Evolutionary conservation across 208 protist species (phyloP).

Genomic region (Angomonas desouzai): DNA sequence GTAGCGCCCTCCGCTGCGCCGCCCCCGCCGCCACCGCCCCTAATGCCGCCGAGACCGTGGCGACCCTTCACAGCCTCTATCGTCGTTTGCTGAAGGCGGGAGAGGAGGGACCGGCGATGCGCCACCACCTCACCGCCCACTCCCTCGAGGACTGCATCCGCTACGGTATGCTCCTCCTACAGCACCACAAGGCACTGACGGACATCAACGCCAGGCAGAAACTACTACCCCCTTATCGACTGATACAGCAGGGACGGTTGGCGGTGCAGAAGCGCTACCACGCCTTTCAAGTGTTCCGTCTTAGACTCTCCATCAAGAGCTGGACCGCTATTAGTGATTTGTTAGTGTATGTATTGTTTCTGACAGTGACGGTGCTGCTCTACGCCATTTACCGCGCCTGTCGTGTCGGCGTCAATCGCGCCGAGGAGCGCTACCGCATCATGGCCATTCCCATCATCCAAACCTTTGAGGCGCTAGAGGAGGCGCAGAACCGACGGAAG

Average conservation of each 20-base stretch:
- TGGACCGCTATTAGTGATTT: constrained; percentile 64
- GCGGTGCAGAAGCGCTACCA: constrained; percentile 42
- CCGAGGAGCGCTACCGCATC: constrained; percentile 72
- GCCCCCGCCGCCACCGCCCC: too few relatives aligned
- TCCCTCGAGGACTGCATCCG: constrained; percentile 37
- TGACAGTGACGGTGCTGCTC: constrained; percentile 59
- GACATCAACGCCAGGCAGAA: constrained; percentile 34
- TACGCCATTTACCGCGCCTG: constrained; percentile 79
- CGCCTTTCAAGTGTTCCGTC: constrained; percentile 50
- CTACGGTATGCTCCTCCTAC: constrained; percentile 59
- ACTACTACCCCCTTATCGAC: constrained; percentile 28
- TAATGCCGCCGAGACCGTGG: background rate
- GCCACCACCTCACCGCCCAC: constrained; percentile 52
- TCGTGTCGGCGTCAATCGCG: constrained; percentile 67
- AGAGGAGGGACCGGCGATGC: constrained; percentile 65
- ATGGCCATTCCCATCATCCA: constrained; percentile 74
- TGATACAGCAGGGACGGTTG: constrained; percentile 28
- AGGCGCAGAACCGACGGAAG: constrained; percentile 42
- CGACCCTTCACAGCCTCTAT: constrained; percentile 54
- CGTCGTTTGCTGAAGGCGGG: constrained; percentile 68
- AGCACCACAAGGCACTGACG: constrained; percentile 54
- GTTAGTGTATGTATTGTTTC: constrained; percentile 69
- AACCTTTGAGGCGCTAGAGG: constrained; percentile 77
- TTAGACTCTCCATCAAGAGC: constrained; percentile 58
- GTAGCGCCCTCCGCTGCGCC: background rate